These are phyloP conservation scores for Coelastrella sp. DNA, from an alignment of 139 green algal genomes.

Conservation along the genomic window DNA sequence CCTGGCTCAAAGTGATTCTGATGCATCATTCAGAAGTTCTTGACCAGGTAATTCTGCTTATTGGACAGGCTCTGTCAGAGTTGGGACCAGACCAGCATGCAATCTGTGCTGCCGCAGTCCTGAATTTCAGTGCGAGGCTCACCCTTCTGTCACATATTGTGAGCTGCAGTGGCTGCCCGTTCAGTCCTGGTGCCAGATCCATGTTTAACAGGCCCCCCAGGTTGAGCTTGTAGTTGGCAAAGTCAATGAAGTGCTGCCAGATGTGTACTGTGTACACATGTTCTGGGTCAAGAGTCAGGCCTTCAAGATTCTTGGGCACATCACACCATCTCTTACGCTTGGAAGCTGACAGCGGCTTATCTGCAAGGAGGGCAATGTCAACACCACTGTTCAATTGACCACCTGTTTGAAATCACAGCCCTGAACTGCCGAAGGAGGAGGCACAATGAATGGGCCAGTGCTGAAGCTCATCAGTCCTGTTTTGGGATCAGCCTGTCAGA, in stretches of 20 bases:
- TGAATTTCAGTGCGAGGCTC: background rate
- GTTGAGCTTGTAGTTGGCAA: slow-evolving; percentile 26
- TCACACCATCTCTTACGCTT: slow-evolving; percentile 10
- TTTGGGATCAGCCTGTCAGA: too few relatives aligned
- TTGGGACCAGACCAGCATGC: background rate
- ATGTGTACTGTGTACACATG: slow-evolving; percentile 38
- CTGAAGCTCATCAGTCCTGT: too few relatives aligned
- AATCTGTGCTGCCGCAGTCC: background rate
- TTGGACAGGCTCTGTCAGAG: background rate
- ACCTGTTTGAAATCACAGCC: too few relatives aligned
- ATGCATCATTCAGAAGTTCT: background rate
- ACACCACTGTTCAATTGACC: background rate
- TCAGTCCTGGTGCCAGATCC: slow-evolving; percentile 14
- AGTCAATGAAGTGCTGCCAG: slow-evolving; percentile 35
- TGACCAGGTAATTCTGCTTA: background rate
- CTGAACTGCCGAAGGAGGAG: too few relatives aligned
- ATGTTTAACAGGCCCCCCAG: slow-evolving; percentile 30
- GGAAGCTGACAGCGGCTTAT: background rate
- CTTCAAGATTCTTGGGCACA: slow-evolving; percentile 20
- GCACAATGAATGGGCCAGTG: too few relatives aligned
- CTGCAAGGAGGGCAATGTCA: background rate
- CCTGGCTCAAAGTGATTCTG: background rate
- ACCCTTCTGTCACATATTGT: slow-evolving; percentile 11
- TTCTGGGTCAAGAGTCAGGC: background rate
- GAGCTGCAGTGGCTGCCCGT: slow-evolving; percentile 43